Evolutionary conservation across 179 eudicot species (phyloP), one percentile per base, ranked within the genome.

Genomic region (Beta macrorhiza): DNA sequence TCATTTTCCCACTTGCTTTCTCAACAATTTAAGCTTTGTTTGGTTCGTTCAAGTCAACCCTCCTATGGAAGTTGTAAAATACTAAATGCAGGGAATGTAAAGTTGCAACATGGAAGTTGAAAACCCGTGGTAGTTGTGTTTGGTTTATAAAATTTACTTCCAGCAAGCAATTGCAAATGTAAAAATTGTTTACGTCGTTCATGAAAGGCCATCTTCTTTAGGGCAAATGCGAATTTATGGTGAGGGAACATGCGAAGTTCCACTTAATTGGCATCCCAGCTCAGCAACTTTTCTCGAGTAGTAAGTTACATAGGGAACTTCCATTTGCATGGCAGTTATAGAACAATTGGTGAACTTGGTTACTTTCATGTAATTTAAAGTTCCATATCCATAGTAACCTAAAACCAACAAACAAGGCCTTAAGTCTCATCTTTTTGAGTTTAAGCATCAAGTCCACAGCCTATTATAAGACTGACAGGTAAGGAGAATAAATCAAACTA

Each of bases 1-100:
- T 19, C 62, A 29, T 70, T 55, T 52, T 67, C 53, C 12, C 12
- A 80, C 45, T 13, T 32, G 65, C 77, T 74, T 77, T 78, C 67
- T 69, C 25, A 32, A 29, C 79, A 67, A 16, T 57, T 7, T 74
- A n/a, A 32, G 1, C 10, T 73, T 15, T n/a, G 32, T 8, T 49
- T 71, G 42, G 56, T 69, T 72, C 37, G 22, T 56, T 64, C 47
- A 56, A 8, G 14, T 57, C 22, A 51, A 8, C 32, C 67, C 56
- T 13, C 2, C 10, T 7, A 62, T 49, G 37, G 75, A 4, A 32
- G 52, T 16, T 42, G 51, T 44, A 42, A 68, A 44, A 44, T 44
- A 13, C 0, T 15, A 56, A 13, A 56, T 61, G 16, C 49, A 0
- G 32, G 49, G n/a, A 55, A 55, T 29, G 19, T 14, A 22, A 37